phyloP scores from a whole-genome alignment of 164 flowering plant species.

The Sextonia rubra region DNA sequence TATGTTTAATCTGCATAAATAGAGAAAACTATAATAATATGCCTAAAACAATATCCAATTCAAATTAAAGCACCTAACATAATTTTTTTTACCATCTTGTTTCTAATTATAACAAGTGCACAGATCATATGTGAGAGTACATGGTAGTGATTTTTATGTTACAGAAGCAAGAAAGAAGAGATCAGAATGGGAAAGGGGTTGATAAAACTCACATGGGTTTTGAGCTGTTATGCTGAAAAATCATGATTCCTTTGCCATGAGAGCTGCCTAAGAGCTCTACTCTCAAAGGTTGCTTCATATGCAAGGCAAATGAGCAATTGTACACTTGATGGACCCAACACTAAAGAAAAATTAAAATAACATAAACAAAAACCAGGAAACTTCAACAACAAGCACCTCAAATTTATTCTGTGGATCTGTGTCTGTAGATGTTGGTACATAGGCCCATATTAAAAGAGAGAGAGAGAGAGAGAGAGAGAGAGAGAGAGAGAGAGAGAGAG shows the following conservation, averaged over 20 bases:
- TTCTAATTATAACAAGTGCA: neutral
- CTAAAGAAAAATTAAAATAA: neutral
- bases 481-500: too few species aligned
- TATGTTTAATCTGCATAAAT: neutral
- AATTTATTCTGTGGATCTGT: neutral
- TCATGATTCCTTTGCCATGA: slow-evolving; percentile 78
- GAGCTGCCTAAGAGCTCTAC: slow-evolving; percentile 26
- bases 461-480: too few species aligned
- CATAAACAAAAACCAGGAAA: neutral
- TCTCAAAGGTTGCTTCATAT: slow-evolving; percentile 67
- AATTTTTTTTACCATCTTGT: neutral
- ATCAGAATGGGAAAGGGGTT: slow-evolving; percentile 8
- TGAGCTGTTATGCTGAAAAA: slow-evolving; percentile 54
- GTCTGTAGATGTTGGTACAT: neutral
- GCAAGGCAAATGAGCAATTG: slow-evolving; percentile 71
- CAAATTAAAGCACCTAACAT: neutral
- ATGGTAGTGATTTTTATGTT: neutral
- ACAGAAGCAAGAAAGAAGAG: neutral
- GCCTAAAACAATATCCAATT: slow-evolving; percentile 1
- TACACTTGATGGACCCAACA: slow-evolving; percentile 65
- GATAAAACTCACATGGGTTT: slow-evolving; percentile 78
- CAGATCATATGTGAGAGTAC: neutral
- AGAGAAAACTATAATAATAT: neutral
- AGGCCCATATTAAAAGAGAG: neutral
- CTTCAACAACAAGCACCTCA: neutral